These are phyloP conservation scores for Scopulariopsis brevicaulis DNA, from an alignment of 2,329 filamentous ascomycete species.

Conservation along the genomic window DNA sequence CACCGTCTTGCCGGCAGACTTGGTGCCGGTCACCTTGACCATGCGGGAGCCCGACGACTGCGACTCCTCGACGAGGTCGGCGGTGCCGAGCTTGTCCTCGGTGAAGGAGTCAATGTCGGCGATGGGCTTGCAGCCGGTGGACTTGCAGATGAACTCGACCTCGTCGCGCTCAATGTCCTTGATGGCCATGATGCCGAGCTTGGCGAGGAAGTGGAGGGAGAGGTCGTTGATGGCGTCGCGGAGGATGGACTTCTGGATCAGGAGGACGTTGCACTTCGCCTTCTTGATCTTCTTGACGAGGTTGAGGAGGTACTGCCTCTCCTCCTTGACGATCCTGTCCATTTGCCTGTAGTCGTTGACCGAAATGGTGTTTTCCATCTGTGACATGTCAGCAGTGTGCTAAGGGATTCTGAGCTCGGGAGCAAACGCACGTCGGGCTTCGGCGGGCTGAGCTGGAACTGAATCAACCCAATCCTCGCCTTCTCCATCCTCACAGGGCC, in stretches of 20 bases:
- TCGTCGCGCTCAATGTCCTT: constrained; percentile 99
- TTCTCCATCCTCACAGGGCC: constrained; percentile 93
- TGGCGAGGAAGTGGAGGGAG: constrained; percentile 92
- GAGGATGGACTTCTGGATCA: constrained; percentile 98
- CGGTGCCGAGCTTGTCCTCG: constrained; percentile 92
- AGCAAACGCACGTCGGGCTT: constrained; percentile 71
- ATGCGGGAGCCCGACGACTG: constrained; percentile 80
- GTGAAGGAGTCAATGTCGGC: constrained; percentile 98
- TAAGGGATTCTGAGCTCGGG: not conserved
- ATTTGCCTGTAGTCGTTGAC: constrained; percentile 99
- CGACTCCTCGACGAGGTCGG: constrained; percentile 88
- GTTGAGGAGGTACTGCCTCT: constrained; percentile 94
- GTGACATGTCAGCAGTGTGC: not conserved
- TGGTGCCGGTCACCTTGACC: constrained; percentile 90
- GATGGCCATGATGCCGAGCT: constrained; percentile 87
- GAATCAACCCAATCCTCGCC: constrained; percentile 90
- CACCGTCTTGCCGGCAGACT: constrained; percentile 74
- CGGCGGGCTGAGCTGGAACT: constrained; percentile 96
- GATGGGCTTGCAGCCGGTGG: constrained; percentile 95
- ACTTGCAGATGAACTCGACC: constrained; percentile 99
- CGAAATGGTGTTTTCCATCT: constrained; percentile 99
- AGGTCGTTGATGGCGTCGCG: constrained; percentile 96
- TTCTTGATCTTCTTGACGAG: constrained; percentile 99
- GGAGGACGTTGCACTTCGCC: constrained; percentile 95
- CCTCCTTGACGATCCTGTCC: constrained; percentile 99